Conservation (phyloP, 441 rosid genomes). For the Adansonia madagascariensis region DNA sequence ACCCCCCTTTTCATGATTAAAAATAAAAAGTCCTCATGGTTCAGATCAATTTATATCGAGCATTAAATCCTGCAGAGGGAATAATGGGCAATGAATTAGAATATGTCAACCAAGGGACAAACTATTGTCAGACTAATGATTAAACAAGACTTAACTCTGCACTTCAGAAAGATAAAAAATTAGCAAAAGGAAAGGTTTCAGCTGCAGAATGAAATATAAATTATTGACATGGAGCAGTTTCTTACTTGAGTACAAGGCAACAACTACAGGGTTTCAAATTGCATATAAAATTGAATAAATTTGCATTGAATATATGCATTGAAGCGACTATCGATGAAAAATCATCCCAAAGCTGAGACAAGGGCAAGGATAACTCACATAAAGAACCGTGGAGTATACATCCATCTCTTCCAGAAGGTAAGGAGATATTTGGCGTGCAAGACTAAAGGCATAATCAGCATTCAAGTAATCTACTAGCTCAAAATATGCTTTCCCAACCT, state of each 20-base stretch:
- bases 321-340: not conserved
- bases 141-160: not conserved
- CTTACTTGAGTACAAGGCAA: not conserved
- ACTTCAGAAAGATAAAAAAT: not conserved
- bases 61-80: not conserved
- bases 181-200: slow-evolving; percentile 6
- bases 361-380: slow-evolving; percentile 56
- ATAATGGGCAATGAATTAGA: not conserved
- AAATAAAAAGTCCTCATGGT: not conserved
- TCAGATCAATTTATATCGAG: not conserved
- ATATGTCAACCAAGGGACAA: not conserved
- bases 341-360: not conserved
- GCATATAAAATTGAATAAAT: slow-evolving; percentile 17
- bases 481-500: slow-evolving; percentile 86
- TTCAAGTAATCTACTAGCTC: slow-evolving; percentile 75
- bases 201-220: not conserved
- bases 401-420: slow-evolving; percentile 82
- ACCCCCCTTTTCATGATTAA: not conserved
- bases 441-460: slow-evolving; percentile 71
- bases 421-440: slow-evolving; percentile 64
- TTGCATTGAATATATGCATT: slow-evolving; percentile 10
- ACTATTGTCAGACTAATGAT: not conserved
- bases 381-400: slow-evolving; percentile 78
- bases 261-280: slow-evolving; percentile 14
- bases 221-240: not conserved